Conservation (phyloP, 345 rosid genomes). For the Diplotaxis tenuifolia region DNA sequence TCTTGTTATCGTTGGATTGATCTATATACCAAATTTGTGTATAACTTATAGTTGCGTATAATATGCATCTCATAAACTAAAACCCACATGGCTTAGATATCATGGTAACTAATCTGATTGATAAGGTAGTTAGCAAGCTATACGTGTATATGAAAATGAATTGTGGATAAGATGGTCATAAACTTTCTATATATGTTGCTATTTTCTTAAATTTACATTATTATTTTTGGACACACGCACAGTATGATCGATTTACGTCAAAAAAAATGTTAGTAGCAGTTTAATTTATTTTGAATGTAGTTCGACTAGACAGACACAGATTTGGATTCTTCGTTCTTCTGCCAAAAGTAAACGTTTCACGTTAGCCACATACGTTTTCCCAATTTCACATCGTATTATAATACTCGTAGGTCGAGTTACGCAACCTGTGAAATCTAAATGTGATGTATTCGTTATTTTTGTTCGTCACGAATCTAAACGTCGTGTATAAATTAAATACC, state of each 20-base stretch:
- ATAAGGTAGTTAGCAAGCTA: not conserved
- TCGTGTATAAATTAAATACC: not conserved
- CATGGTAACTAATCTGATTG: not conserved
- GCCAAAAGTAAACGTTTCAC: slow-evolving; percentile 22
- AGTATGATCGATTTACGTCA: not conserved
- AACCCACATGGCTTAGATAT: not conserved
- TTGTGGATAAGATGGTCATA: slow-evolving; percentile 6
- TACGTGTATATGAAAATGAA: not conserved
- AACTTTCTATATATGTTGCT: not conserved
- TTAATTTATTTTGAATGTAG: not conserved
- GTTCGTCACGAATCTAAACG: slow-evolving; percentile 4
- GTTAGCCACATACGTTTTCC: slow-evolving; percentile 25
- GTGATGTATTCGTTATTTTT: not conserved
- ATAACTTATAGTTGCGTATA: not conserved
- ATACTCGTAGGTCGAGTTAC: slow-evolving; percentile 18
- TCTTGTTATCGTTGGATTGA: not conserved
- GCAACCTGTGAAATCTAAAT: slow-evolving; percentile 25
- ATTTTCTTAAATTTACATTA: not conserved
- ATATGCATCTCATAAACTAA: not conserved
- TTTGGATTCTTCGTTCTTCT: slow-evolving; percentile 23
- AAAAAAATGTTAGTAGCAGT: too few relatives aligned
- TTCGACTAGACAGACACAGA: not conserved
- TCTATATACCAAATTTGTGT: not conserved
- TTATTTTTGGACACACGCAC: not conserved
- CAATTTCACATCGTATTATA: slow-evolving; percentile 10